Conservation (phyloP, 139 green algal species). For the Coelastrella sp. region DNA sequence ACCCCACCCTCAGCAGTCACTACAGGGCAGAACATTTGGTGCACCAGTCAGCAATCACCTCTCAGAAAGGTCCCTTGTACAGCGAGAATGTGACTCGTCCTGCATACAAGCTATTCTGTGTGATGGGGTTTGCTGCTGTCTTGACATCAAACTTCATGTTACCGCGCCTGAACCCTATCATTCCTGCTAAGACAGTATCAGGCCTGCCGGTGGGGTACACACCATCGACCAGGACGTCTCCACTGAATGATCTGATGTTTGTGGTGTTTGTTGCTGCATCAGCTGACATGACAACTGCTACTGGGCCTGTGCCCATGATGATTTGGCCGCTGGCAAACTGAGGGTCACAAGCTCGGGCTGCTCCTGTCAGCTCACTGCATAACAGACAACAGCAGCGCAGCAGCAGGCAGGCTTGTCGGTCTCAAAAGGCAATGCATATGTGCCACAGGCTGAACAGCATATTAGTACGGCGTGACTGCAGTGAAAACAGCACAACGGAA, state of each 20-base stretch:
- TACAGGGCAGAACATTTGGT: too few relatives aligned
- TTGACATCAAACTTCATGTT: slow-evolving; percentile 21
- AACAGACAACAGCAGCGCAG: background rate
- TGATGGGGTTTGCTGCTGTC: background rate
- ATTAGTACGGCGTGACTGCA: background rate
- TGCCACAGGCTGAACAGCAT: background rate
- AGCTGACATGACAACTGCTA: background rate
- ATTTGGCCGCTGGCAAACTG: background rate
- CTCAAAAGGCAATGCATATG: too few relatives aligned
- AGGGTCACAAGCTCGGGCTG: slow-evolving; percentile 8
- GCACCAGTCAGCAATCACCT: background rate
- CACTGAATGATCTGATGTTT: slow-evolving; percentile 9
- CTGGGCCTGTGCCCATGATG: background rate
- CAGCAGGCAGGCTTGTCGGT: background rate
- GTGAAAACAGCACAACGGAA: too few relatives aligned
- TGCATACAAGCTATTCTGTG: background rate
- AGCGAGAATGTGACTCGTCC: slow-evolving; percentile 10
- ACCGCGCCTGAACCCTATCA: slow-evolving; percentile 21
- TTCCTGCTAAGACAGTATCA: slow-evolving; percentile 1
- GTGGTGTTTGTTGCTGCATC: background rate
- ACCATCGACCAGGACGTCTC: background rate
- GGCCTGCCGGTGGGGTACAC: background rate
- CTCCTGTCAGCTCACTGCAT: background rate
- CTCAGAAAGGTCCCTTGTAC: slow-evolving; percentile 25
- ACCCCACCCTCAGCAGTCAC: too few relatives aligned